Base-by-base conservation (phyloP, 108 stramenopile genomes). In the Craspedostauros australis region DNA sequence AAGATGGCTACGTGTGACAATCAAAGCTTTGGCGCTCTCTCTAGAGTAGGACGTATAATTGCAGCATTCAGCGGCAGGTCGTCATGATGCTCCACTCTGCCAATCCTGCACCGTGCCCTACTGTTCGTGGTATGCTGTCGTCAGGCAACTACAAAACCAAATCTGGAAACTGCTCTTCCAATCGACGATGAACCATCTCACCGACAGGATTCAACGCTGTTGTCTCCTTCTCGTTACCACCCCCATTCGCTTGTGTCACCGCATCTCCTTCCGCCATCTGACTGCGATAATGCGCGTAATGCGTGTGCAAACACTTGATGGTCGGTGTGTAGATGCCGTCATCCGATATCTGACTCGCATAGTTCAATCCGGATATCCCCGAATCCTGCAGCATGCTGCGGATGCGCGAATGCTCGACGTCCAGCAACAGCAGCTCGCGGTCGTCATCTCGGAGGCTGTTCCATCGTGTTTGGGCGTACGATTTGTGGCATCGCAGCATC, bases 281-380 rank as follows among this genome's bases (percentile, higher is more conserved):
- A 57, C 77, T 79, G 36, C 80, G 70, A 64, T 72, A 86, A 47
- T 82, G 81, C 24, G 85, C 85, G 60, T 86, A 86, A 55, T 86
- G 85, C 9, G 85, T 68, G 64, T 86, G 81, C 16, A 86, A 43
- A 54, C 81, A 86, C 42, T 86, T 86, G 48, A 82, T 71, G 3
- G 75, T 72, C 21, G 79, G 64, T 18, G 63, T 56, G 23, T 54
- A 61, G 3, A 38, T 15, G 5, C 29, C 59, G 41, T 20, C 27
- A 25, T 1, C 9, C 22, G 2, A 37, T 23, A 31, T 15, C 6
- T 9, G 20, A 7, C 18, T 4, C 32, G 53, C 64, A 43, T 71
- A 58, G 51, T 84, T 73, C 9, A 76, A 81, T 26, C 85, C 85
- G 2, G 85, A 78, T 29, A 87, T 72, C 20, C 85, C 82, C 11